A percentile compares a stretch with the other conserved stretches of the same genome.
Evolutionary conservation across 2,329 filamentous ascomycete species (phyloP).

Genomic region (Moelleriella libera): DNA sequence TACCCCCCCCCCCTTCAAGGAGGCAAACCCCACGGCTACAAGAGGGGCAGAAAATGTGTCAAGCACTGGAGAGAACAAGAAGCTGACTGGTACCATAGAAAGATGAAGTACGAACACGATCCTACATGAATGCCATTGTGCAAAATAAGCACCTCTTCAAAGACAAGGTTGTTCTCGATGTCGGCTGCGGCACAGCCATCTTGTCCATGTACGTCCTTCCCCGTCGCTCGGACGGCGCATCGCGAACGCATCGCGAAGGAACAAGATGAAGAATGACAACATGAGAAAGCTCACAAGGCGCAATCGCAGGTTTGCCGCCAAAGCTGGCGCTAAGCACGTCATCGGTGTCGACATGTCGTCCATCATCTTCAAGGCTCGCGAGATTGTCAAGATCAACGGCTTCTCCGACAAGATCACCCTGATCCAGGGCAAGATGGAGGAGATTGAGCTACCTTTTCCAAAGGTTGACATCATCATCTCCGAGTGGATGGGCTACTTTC

Average conservation of each 20-base stretch:
- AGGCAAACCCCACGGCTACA: not conserved
- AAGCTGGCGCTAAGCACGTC: slow-evolving; percentile 93
- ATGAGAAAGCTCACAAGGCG: not conserved
- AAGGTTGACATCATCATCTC: slow-evolving; percentile 99
- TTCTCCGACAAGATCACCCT: slow-evolving; percentile 94
- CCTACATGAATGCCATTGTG: slow-evolving; percentile 94
- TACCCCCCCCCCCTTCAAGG: not conserved
- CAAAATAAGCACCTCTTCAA: slow-evolving; percentile 95
- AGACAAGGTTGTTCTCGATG: slow-evolving; percentile 74
- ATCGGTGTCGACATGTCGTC: slow-evolving; percentile 99
- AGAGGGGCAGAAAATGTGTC: not conserved
- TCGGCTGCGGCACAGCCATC: slow-evolving; percentile 93
- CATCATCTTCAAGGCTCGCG: slow-evolving; percentile 94
- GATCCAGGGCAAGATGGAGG: slow-evolving; percentile 99
- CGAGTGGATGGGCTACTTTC: slow-evolving; percentile 99
- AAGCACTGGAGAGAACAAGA: not conserved
- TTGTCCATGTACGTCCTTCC: slow-evolving; percentile 72
- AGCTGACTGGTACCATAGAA: slow-evolving; percentile 42
- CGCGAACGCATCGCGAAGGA: too few relatives aligned
- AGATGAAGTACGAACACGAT: slow-evolving; percentile 93
- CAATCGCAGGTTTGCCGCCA: slow-evolving; percentile 75
- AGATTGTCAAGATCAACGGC: slow-evolving; percentile 88
- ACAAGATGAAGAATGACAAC: not conserved
- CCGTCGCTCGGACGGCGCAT: not conserved
- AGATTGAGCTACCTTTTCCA: slow-evolving; percentile 81